Conservation (phyloP, 148 eudicot genomes). For the Rhododendron griersonianum region DNA sequence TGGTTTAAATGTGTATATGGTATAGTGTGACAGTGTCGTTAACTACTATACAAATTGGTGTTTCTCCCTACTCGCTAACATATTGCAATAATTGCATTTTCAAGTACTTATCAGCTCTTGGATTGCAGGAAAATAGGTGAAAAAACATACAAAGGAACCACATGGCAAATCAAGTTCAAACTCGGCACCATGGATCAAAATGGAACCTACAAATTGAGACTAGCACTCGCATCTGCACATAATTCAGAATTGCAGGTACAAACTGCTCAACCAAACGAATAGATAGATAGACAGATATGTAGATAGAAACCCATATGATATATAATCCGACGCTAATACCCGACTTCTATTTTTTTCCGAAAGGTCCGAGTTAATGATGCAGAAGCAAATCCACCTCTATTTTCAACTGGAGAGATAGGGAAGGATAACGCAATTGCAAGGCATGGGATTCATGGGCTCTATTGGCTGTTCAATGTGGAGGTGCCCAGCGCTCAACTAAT, state of each 20-base stretch:
- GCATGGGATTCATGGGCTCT: conserved; percentile 62
- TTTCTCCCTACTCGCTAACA: background rate
- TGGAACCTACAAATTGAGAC: conserved; percentile 54
- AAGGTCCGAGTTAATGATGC: conserved; percentile 57
- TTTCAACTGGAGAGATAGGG: conserved; percentile 49
- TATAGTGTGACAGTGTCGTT: background rate
- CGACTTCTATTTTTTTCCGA: background rate
- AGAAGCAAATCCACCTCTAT: conserved; percentile 44
- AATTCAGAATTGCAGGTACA: conserved; percentile 66
- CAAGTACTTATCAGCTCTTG: background rate
- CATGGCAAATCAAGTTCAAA: conserved; percentile 86
- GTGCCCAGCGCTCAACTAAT: conserved; percentile 37
- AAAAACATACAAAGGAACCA: conserved; percentile 54
- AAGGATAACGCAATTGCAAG: conserved; percentile 57
- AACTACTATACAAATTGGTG: background rate
- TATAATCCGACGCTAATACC: background rate
- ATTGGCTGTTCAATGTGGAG: conserved; percentile 48
- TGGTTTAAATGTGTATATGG: background rate
- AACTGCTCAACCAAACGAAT: background rate
- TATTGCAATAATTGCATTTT: background rate
- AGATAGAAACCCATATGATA: background rate
- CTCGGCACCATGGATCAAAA: conserved; percentile 36
- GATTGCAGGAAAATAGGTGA: conserved; percentile 51
- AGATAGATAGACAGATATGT: too few relatives aligned
- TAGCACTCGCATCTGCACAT: conserved; percentile 76